Conservation (phyloP, 2,329 filamentous ascomycete species). For the Colletotrichum filicis region DNA sequence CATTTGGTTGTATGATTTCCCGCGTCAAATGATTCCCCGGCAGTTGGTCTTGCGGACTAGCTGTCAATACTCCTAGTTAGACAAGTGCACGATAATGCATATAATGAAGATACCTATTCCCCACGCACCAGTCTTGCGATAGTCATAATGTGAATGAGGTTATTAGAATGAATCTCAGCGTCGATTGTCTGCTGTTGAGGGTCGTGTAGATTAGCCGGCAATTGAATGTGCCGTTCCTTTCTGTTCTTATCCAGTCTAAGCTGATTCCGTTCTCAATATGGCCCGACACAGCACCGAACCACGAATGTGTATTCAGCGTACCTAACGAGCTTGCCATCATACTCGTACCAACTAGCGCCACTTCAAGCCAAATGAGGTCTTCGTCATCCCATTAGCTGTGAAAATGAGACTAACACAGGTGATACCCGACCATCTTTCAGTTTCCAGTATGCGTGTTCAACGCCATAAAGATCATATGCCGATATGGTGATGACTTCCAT, state of each 20-base stretch:
- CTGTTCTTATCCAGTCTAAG: no score
- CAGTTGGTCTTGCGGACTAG: slow-evolving; percentile 13
- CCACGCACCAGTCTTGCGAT: background rate
- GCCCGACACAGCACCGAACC: no score
- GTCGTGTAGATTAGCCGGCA: no score
- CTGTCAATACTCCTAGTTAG: slow-evolving; percentile 25
- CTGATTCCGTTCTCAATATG: no score
- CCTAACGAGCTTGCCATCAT: no score
- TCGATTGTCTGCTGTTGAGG: no score
- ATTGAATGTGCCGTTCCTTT: no score
- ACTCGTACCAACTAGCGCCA: no score
- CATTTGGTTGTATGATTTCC: slow-evolving; percentile 33
- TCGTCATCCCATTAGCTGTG: background rate
- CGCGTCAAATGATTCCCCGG: slow-evolving; percentile 35
- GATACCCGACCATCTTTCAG: background rate
- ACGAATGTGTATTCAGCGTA: no score
- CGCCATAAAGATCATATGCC: background rate
- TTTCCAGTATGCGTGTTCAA: background rate
- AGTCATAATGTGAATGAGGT: no score
- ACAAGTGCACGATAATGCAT: slow-evolving; percentile 18
- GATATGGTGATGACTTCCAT: background rate
- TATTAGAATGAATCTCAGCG: no score
- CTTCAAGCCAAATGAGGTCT: no score
- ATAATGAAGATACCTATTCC: slow-evolving; percentile 17
- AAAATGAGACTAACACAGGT: background rate